Evolutionary conservation across 768 basidiomycete species (phyloP).

Genomic region (Russula brevipes): DNA sequence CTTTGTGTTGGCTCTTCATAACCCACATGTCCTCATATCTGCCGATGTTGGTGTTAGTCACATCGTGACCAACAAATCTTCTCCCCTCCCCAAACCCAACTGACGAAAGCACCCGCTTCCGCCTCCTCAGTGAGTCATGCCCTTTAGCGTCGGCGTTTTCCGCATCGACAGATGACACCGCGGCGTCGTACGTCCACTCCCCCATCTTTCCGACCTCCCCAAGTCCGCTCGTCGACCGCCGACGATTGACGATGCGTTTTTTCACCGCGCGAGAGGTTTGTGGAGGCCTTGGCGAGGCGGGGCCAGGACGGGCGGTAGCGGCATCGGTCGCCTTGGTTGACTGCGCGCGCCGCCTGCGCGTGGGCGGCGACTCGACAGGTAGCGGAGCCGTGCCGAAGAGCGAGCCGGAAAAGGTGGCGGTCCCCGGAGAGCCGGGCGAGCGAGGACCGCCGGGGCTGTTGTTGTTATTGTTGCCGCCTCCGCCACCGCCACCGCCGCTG

Average conservation of each 20-base stretch:
- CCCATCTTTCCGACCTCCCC: conserved; percentile 11
- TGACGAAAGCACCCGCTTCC: conserved; percentile 24
- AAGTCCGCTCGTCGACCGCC: conserved; percentile 19
- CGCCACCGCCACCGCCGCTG: background rate
- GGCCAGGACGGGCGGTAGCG: background rate
- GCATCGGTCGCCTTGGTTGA: background rate
- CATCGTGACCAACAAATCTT: background rate
- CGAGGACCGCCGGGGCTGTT: background rate
- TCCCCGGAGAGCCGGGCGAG: conserved; percentile 6
- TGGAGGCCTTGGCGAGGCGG: background rate
- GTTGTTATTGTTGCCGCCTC: no score
- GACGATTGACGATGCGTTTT: conserved; percentile 25
- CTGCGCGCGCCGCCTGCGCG: conserved; percentile 4
- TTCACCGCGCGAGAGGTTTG: conserved; percentile 24
- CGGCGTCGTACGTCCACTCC: conserved; percentile 24
- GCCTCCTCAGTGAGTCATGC: conserved; percentile 9
- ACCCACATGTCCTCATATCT: background rate
- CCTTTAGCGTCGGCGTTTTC: conserved; percentile 12
- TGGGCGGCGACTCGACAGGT: background rate
- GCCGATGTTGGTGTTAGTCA: background rate
- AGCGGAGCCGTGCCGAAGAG: conserved; percentile 5
- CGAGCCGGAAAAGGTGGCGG: conserved; percentile 2
- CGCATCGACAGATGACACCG: conserved; percentile 20
- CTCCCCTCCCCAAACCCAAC: conserved; percentile 15
- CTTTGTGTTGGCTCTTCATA: background rate